Base-by-base conservation (phyloP, 495 filamentous ascomycete genomes). In the Staphylotrichum tortipilum region DNA sequence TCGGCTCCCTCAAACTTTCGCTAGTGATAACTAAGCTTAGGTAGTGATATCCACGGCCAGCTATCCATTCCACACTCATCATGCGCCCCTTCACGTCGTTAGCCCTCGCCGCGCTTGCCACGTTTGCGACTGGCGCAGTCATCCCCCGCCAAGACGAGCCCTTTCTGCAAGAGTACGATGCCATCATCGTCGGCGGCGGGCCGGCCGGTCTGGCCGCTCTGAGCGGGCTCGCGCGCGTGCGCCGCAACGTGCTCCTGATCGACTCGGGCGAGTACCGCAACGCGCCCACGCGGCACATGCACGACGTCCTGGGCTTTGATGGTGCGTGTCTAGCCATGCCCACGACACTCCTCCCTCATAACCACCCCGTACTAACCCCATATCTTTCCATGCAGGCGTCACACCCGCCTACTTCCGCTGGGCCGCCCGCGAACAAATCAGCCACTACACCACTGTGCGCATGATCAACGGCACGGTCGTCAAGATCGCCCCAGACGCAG, bases 241-340 rank as follows among this genome's bases (percentile, higher is more conserved):
- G 71, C 5, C 65, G 78, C 6, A 73, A 64, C 19, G 69, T 74
- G 3, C 63, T 76, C 15, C 51, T 81, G 42, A 75, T 80, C 53
- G 78, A 81, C 57, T 77, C 72, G 30, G 68, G 71, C 29, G 64
- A 72, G 15, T 81, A 81, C 50, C 75, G 77, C 48, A 81, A 81
- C 57, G 69, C 47, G n/a, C 63, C 69, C 4, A 78, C 76, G 0
- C 58, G 74, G 21, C 68, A 76, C 38, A 76, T 78, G 76, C 78
- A 81, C 60, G 77, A 80, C 53, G 76, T 80, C 5, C 68, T 80
- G 30, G 77, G 76, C 5, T 77, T 74, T 53, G 78, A 81, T 49
- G 76, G 77, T 80, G 58, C 41, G 52, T 44, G 19, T 9, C 28
- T 18, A n/a, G n/a, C n/a, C n/a, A n/a, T n/a, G n/a, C n/a, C n/a